phyloP scores from a whole-genome alignment of 2,329 filamentous ascomycete genomes.

The Ascochyta fabae region DNA sequence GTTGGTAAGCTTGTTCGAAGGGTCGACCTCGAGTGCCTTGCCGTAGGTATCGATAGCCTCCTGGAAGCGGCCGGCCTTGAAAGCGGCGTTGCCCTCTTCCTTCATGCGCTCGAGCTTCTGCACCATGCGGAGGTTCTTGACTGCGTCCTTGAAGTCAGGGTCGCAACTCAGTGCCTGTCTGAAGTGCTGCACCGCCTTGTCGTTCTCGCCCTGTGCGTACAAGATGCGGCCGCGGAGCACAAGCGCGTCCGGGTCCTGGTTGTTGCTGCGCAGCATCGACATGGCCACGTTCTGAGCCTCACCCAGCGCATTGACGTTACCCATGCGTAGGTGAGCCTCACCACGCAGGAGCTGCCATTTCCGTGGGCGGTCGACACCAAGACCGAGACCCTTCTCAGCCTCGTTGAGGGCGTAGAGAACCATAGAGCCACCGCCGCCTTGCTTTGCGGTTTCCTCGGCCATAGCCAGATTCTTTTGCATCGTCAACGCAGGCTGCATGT shows the following conservation, averaged over 20 bases:
- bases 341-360: constrained; percentile 95
- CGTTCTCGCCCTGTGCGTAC: constrained; percentile 91
- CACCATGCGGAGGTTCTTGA: constrained; percentile 87
- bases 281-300: constrained; percentile 95
- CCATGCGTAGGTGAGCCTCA: constrained; percentile 92
- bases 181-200: constrained; percentile 92
- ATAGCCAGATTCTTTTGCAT: constrained; percentile 85
- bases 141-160: constrained; percentile 86
- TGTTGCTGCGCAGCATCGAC: constrained; percentile 82
- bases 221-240: constrained; percentile 86
- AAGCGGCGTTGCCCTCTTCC: constrained; percentile 88
- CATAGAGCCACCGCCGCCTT: constrained; percentile 86
- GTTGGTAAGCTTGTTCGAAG: constrained; percentile 88
- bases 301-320: constrained; percentile 83
- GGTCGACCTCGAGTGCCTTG: constrained; percentile 82
- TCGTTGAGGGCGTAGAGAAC: constrained; percentile 89
- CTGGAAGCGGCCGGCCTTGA: constrained; percentile 83
- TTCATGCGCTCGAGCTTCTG: constrained; percentile 94
- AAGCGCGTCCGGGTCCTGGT: constrained; percentile 89
- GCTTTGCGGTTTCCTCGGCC: constrained; percentile 76
- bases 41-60: constrained; percentile 85
- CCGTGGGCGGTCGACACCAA: constrained; percentile 78
- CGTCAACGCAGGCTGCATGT: constrained; percentile 79
- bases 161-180: constrained; percentile 88
- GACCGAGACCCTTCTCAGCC: constrained; percentile 80